Percentiles rank a stretch among this genome's conserved stretches.
Evolutionary conservation across 169 alveolate genomes (phyloP).

Genomic region (Plasmodium coatneyi): DNA sequence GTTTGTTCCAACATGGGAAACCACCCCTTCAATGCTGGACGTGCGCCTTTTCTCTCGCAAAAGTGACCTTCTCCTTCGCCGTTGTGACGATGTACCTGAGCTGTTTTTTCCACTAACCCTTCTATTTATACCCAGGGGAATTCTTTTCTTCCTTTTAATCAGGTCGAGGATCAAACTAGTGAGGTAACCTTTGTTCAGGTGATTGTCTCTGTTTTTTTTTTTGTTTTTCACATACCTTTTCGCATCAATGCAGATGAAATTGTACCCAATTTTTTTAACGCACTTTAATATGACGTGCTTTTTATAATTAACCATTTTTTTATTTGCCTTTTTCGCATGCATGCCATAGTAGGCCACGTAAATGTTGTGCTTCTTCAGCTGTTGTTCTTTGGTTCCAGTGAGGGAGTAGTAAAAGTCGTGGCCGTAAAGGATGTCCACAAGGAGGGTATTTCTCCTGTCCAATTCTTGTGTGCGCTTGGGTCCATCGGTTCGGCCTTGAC

Average conservation of each 20-base stretch:
- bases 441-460: conserved; percentile 31
- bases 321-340: conserved; percentile 42
- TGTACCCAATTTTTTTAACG: conserved; percentile 39
- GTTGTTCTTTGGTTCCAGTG: background rate
- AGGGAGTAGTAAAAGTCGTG: conserved; percentile 60
- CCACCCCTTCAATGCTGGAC: background rate
- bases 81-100: background rate
- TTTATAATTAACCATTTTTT: conserved; percentile 47
- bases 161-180: conserved; percentile 55
- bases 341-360: conserved; percentile 47
- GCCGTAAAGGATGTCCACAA: conserved; percentile 54
- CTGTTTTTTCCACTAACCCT: background rate
- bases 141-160: conserved; percentile 35
- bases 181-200: conserved; percentile 35
- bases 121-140: background rate
- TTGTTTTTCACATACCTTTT: conserved; percentile 61
- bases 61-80: background rate
- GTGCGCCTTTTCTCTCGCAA: background rate
- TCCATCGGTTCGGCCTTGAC: background rate
- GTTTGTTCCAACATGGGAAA: background rate
- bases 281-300: conserved; percentile 25
- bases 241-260: conserved; percentile 67
- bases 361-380: conserved; percentile 22
- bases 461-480: background rate
- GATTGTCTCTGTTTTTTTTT: conserved; percentile 33